Evolutionary conservation across 768 basidiomycete genomes (phyloP), one percentile per base, ranked within the genome.

Genomic region (Aureoboletus auriporus): DNA sequence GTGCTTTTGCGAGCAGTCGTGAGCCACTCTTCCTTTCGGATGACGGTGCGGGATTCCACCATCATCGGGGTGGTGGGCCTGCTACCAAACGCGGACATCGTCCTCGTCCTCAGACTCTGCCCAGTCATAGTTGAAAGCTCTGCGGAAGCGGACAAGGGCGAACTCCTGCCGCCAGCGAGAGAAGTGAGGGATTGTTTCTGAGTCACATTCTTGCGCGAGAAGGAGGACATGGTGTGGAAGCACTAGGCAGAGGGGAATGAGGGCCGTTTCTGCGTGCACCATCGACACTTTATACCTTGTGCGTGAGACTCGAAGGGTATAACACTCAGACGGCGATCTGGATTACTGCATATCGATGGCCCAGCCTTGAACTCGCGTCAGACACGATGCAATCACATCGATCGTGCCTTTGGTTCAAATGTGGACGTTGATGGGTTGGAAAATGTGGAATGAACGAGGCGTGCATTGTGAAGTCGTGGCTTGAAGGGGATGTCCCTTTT

Each of bases 11-110:
- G 62, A 42, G 67, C 67, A 13, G 58, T 39, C 4, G 48, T 48
- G 40, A 67, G 58, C 65, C 65, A 67, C 17, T 60, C 58, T 5
- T 65, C 62, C 43, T 56, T 64, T 43, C 53, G 60, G 35, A 56
- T 58, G 8, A 47, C 17, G 12, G 50, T n/a, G 13, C 55, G 56
- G 13, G 56, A 0, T 20, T 59, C 62, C 20, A 47, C 23, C 0
- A 54, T 1, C 10, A 14, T 1, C 1, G 59, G 59, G 8, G 59
- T 63, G 41, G 47, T 31, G 13, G 59, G 50, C 14, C 59, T 50
- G 42, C 46, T 42, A 31, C 59, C 52, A 26, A 41, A 54, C 37
- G 51, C 59, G 28, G 62, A 58, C 12, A 26, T 0, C 23, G 60
- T 56, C 44, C 55, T 63, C 43, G 47, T 40, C 28, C 53, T 47